These are phyloP conservation scores for Diaporthe eres DNA, from an alignment of 2,329 filamentous ascomycete genomes.

Conservation along the genomic window DNA sequence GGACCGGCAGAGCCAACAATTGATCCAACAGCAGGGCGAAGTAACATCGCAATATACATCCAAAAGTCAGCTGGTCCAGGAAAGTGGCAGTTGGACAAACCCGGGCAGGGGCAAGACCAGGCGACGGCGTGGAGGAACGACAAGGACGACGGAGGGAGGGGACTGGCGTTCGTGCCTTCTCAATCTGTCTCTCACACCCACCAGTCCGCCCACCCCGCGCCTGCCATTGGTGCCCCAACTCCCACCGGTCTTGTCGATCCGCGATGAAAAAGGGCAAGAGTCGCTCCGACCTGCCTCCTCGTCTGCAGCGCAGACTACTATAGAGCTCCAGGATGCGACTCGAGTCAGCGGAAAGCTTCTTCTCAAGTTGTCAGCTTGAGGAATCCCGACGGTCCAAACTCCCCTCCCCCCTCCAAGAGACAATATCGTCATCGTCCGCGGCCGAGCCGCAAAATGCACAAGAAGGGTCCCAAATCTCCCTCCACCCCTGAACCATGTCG, in stretches of 20 bases:
- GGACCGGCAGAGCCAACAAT: not conserved
- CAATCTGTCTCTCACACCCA: not conserved
- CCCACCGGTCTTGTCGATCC: conserved; percentile 31
- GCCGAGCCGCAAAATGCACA: conserved; percentile 30
- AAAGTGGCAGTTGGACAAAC: not conserved
- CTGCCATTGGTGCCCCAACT: not conserved
- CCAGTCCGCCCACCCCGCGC: not conserved
- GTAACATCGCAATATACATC: not conserved
- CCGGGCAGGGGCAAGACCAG: not conserved
- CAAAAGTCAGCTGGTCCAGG: not conserved
- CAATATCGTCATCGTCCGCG: conserved; percentile 8
- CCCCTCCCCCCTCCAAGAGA: not conserved
- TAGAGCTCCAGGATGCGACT: not conserved
- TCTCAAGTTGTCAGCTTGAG: not conserved
- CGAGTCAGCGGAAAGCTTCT: not conserved
- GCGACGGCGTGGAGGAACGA: not conserved
- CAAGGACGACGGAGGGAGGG: not conserved
- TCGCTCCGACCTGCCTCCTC: not conserved
- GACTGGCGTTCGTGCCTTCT: not conserved
- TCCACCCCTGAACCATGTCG: conserved; percentile 26
- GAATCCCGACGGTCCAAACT: not conserved
- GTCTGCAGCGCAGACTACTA: not conserved
- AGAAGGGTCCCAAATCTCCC: conserved; percentile 28
- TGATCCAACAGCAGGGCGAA: not conserved
- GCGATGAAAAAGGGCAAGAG: not conserved